Evolutionary conservation across 2,329 filamentous ascomycete species (phyloP), one percentile per base, ranked within the genome.

Genomic region (Hypoxylon sp.): DNA sequence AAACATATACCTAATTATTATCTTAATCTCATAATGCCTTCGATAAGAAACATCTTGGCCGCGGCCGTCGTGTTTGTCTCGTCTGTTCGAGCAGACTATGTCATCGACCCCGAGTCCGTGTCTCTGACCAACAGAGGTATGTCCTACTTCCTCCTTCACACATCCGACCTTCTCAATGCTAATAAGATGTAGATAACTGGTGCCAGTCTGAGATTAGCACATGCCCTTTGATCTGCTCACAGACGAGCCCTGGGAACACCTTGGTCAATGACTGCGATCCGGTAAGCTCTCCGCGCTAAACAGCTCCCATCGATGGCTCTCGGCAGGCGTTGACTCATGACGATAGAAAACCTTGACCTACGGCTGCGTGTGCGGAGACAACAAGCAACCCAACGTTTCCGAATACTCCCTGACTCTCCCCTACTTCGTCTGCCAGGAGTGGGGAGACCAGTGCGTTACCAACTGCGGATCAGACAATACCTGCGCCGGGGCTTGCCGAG

Each of bases 341-440:
- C 47, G 26, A 22, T 56, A 89, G 86, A 73, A 82, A 53, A 79
- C 81, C 19, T 83, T 94, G 51, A 83, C 80, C n/a, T 94, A 90
- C 79, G 81, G 83, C 67, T 95, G 91, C 77, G 81, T 92, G 70
- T 95, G 91, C 81, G 82, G 84, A 66, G 83, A 90, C 74, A 85
- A 86, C 74, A 75, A 84, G 65, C 79, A 84, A 54, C 91, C 91
- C 69, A 93, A 94, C 79, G 79, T 92, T 50, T 87, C 89, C 72
- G 85, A 94, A 78, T 95, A 90, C 84, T 89, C 89, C 19, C 84
- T 92, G 70, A 94, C 91, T 1, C 82, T 95, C 24, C 91, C 92
- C 32, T 94, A 87, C 84, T 92, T 89, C 79, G 84, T 88, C 71
- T 95, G 91, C 84, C 84, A 83, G 48, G 84, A 90, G 78, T 92